Evolutionary conservation across 495 filamentous ascomycete genomes (phyloP).

Genomic region (Delitschia confertaspora): DNA sequence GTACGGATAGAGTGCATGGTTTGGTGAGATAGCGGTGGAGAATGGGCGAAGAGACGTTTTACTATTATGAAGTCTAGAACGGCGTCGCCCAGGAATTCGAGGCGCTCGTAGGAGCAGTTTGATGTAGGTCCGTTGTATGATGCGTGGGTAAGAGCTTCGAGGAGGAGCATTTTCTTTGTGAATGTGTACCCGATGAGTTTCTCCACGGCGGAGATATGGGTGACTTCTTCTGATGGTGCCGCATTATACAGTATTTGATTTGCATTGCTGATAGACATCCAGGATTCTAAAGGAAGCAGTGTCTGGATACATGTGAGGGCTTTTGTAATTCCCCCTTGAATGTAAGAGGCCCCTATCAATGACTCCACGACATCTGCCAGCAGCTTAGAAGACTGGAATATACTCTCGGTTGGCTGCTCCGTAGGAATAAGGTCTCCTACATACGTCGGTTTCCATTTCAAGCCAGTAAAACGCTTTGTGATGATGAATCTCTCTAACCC

Average conservation of each 20-base stretch:
- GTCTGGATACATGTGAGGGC: constrained; percentile 54
- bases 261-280: constrained; percentile 16
- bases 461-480: constrained; percentile 53
- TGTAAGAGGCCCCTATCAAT: constrained; percentile 67
- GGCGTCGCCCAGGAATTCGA: constrained; percentile 87
- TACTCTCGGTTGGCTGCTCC: constrained; percentile 5
- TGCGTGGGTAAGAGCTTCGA: constrained; percentile 79
- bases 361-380: constrained; percentile 88
- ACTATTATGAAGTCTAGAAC: constrained; percentile 74
- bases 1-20: constrained; percentile 68
- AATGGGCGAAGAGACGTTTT: constrained; percentile 39
- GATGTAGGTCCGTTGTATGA: constrained; percentile 47
- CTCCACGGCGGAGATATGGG: constrained; percentile 42
- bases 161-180: constrained; percentile 56
- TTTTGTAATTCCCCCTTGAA: constrained; percentile 58
- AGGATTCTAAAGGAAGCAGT: constrained; percentile 48
- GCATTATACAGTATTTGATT: constrained; percentile 5
- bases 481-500: constrained; percentile 70
- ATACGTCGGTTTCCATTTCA: constrained; percentile 63
- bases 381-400: constrained; percentile 58
- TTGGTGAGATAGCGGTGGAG: constrained; percentile 44
- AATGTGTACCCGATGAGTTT: constrained; percentile 62
- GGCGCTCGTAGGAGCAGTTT: constrained; percentile 64
- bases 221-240: constrained; percentile 7
- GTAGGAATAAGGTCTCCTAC: constrained; percentile 42